Evolutionary conservation across 169 alveolate genomes (phyloP).

Genomic region (Neospora caninum): DNA sequence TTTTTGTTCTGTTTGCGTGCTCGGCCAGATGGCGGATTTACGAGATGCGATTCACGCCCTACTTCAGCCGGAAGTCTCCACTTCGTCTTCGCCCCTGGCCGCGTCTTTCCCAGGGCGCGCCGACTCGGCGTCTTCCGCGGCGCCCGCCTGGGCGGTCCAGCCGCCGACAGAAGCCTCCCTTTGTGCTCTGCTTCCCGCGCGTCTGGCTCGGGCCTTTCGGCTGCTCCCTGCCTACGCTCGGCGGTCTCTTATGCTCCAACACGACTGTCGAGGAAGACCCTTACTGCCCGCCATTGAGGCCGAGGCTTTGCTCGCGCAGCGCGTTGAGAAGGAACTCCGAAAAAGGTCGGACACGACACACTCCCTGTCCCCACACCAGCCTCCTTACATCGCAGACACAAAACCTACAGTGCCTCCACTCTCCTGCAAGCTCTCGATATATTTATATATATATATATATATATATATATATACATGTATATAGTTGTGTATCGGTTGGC

Average conservation of each 20-base stretch:
- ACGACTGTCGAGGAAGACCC: conserved; percentile 28
- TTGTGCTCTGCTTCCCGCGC: not conserved
- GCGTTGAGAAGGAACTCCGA: conserved; percentile 33
- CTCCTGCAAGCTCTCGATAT: not conserved
- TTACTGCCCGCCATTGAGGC: conserved; percentile 44
- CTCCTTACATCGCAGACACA: too few relatives aligned
- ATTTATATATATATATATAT: not conserved
- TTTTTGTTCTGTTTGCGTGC: not conserved
- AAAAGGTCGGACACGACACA: not conserved
- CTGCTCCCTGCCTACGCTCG: conserved; percentile 36
- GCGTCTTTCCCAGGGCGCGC: not conserved
- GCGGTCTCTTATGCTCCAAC: conserved; percentile 19
- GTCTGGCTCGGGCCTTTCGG: conserved; percentile 17
- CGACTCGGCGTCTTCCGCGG: not conserved
- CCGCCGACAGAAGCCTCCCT: not conserved
- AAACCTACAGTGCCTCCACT: not conserved
- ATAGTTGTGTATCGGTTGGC: not conserved
- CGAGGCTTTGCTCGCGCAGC: conserved; percentile 31
- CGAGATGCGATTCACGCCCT: not conserved
- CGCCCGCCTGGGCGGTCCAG: not conserved
- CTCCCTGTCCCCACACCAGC: too few relatives aligned
- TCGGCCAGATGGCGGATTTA: not conserved
- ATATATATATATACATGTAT: not conserved
- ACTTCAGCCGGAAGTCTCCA: not conserved
- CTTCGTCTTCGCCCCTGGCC: not conserved